Percentiles rank a stretch among this genome's conserved stretches.
These are phyloP conservation scores for Amauroascus verrucosus DNA, from an alignment of 2,329 filamentous ascomycete genomes.

Conservation along the genomic window DNA sequence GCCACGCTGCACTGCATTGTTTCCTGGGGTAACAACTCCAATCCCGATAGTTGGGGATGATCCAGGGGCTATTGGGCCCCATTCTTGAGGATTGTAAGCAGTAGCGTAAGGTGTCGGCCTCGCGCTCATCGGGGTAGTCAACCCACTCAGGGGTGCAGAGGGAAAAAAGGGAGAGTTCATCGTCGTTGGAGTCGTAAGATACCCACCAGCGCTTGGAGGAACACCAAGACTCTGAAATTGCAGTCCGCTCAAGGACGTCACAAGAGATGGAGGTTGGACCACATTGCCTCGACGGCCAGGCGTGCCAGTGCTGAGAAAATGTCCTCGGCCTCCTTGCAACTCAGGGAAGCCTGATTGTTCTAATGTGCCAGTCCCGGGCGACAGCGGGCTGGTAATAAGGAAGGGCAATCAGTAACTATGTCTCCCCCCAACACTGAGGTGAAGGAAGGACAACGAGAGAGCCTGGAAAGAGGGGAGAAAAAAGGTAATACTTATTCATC, in stretches of 20 bases:
- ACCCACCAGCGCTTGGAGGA: slow-evolving; percentile 17
- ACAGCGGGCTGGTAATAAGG: slow-evolving; percentile 9
- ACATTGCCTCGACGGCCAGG: slow-evolving; percentile 36
- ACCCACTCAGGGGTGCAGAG: slow-evolving; percentile 20
- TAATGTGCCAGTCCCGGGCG: slow-evolving; percentile 9
- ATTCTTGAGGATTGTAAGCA: slow-evolving; percentile 42
- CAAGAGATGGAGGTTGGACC: slow-evolving; percentile 34
- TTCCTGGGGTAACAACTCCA: slow-evolving; percentile 6
- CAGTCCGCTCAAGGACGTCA: slow-evolving; percentile 31
- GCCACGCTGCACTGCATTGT: background rate
- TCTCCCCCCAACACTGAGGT: background rate
- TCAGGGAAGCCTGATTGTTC: slow-evolving; percentile 14
- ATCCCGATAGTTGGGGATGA: slow-evolving; percentile 13
- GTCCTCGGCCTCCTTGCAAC: slow-evolving; percentile 17
- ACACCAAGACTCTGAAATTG: slow-evolving; percentile 29
- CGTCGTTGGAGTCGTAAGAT: slow-evolving; percentile 21
- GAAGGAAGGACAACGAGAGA: background rate
- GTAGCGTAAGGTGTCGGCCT: slow-evolving; percentile 34
- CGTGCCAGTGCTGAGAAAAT: slow-evolving; percentile 24
- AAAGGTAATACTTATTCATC: slow-evolving; percentile 16
- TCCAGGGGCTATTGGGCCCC: slow-evolving; percentile 31
- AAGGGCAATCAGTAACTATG: slow-evolving; percentile 3
- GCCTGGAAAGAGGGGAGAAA: slow-evolving; percentile 4
- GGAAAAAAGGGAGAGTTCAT: slow-evolving; percentile 30
- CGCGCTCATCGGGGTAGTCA: slow-evolving; percentile 34